Evolutionary conservation across 305 asterid species (phyloP), one percentile per base, ranked within the genome.

Genomic region (Fraxinus xanthoxyloides): DNA sequence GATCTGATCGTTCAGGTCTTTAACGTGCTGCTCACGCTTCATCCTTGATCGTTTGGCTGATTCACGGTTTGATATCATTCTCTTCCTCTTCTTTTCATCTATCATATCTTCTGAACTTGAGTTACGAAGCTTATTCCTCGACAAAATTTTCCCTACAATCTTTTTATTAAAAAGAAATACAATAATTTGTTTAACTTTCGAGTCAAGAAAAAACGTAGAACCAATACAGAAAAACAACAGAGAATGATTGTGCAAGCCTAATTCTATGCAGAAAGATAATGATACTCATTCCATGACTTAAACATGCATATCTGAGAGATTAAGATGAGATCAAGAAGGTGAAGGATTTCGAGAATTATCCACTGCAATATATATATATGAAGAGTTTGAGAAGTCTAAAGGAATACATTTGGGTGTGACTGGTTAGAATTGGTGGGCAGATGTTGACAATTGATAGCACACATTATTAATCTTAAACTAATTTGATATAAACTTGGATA

Each of bases 61-160:
- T 77, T 91, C 91, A 1, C 92, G 91, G 82, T 91, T 91, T 7
- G 92, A 91, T 13, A 89, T 79, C 94, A 88, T 89, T 87, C 92
- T 87, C 88, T 86, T 91, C 86, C 89, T 84, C 89, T 89, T 91
- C 90, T 85, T 91, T 12, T 89, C 91, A 38, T 88, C 90, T 0
- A 63, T 24, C 72, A 84, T 86, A 19, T 82, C 89, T 5, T 70
- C 75, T 15, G 75, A 86, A 59, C 86, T 82, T 26, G 91, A 79
- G 82, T 2, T 79, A 70, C 6, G 77, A 23, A 63, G 78, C 83
- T 79, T 63, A 10, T 24, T 85, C 56, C 51, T 86, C 21, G 91
- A 78, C 48, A 87, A 87, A 92, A 89, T 89, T 26, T 48, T 32
- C 24, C 36, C 78, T 34, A 1, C 38, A 15, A 69, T 69, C 75